Evolutionary conservation across 306 rosid species (phyloP).

Genomic region (Ormosia semicastrata): DNA sequence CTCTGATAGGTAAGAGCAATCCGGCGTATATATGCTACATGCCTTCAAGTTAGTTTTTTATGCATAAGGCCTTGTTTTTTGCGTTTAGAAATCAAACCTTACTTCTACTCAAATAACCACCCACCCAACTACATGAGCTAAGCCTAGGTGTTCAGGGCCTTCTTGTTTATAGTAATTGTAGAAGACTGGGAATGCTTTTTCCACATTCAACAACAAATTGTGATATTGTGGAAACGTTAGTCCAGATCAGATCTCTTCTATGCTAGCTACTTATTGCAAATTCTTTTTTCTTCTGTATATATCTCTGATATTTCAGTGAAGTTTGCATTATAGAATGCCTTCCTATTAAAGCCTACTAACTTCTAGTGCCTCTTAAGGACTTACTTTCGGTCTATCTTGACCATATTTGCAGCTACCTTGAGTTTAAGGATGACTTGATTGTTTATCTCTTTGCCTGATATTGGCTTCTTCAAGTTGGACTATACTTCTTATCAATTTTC

Average conservation of each 20-base stretch:
- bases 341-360: background rate
- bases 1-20: too few relatives aligned
- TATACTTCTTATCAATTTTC: background rate
- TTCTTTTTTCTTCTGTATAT: background rate
- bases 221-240: background rate
- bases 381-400: background rate
- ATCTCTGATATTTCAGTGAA: background rate
- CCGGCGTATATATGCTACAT: too few relatives aligned
- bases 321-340: background rate
- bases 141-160: too few relatives aligned
- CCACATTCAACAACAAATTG: background rate
- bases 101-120: too few relatives aligned
- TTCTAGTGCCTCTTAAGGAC: background rate
- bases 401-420: background rate
- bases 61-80: too few relatives aligned
- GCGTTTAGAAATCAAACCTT: too few relatives aligned
- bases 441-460: background rate
- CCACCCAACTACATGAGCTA: too few relatives aligned
- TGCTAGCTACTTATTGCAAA: background rate
- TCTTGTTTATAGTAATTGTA: too few relatives aligned
- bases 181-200: background rate
- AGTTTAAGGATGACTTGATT: background rate
- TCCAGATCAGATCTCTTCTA: too few relatives aligned
- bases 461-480: too few relatives aligned
- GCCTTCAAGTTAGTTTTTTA: too few relatives aligned